Conservation (phyloP, 306 rosid species). For the Spatholobus suberectus region DNA sequence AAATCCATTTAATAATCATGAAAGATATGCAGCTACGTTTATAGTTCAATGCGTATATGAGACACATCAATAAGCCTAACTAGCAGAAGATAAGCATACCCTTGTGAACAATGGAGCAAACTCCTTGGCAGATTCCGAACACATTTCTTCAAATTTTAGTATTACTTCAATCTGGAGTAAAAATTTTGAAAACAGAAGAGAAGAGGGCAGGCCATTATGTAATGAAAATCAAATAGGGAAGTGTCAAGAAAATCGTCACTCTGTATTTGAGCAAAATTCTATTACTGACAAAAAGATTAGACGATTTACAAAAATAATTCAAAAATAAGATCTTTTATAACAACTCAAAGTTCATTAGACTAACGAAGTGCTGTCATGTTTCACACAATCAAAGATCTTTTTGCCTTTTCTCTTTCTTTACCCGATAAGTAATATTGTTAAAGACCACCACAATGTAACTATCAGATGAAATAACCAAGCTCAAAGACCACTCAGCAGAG, state of each 20-base stretch:
- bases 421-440: neutral
- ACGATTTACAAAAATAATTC: neutral
- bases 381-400: neutral
- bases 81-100: slow-evolving; percentile 53
- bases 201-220: slow-evolving; percentile 9
- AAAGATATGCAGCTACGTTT: neutral
- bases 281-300: neutral
- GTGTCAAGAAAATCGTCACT: neutral
- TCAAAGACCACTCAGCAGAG: neutral
- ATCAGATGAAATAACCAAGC: slow-evolving; percentile 25
- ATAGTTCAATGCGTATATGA: slow-evolving; percentile 17
- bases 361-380: neutral
- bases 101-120: slow-evolving; percentile 69
- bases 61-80: neutral
- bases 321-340: neutral
- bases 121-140: slow-evolving; percentile 87
- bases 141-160: slow-evolving; percentile 91
- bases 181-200: slow-evolving; percentile 20
- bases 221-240: slow-evolving; percentile 4
- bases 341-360: neutral
- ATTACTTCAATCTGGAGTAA: slow-evolving; percentile 84
- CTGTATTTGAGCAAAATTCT: neutral
- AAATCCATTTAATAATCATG: neutral
- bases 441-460: neutral
- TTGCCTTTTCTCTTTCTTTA: neutral